Percentiles rank a stretch among this genome's conserved stretches.
These are phyloP conservation scores for Starmera dryadoides DNA, from an alignment of 805 yeast genomes.

Conservation along the genomic window DNA sequence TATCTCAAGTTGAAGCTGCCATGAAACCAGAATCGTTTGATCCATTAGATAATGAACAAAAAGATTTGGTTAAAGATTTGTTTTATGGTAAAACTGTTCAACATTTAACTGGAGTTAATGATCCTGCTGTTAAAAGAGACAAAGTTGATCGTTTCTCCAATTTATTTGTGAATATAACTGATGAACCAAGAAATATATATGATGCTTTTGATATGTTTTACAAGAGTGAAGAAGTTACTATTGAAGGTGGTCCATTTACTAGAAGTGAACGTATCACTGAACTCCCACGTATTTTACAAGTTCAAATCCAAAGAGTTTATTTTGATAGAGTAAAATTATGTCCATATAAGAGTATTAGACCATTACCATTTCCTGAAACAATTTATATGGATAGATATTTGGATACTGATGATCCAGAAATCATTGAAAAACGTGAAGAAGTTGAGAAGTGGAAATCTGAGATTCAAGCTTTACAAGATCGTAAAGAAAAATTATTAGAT, in stretches of 20 bases:
- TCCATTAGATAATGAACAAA: conserved; percentile 67
- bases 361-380: conserved; percentile 70
- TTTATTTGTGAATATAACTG: conserved; percentile 78
- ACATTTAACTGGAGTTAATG: conserved; percentile 46
- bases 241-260: conserved; percentile 65
- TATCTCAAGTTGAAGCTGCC: conserved; percentile 87
- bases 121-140: conserved; percentile 30
- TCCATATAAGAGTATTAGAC: conserved; percentile 78
- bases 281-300: conserved; percentile 77
- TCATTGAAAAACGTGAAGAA: conserved; percentile 47
- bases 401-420: conserved; percentile 52
- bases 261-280: conserved; percentile 65
- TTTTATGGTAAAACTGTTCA: conserved; percentile 87
- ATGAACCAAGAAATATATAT: conserved; percentile 81
- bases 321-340: conserved; percentile 67
- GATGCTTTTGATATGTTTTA: conserved; percentile 86
- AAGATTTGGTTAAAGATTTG: conserved; percentile 69
- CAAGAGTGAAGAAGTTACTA: conserved; percentile 55
- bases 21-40: conserved; percentile 60
- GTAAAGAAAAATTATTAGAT: conserved; percentile 34
- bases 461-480: conserved; percentile 34
- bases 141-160: conserved; percentile 74
- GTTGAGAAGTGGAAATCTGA: conserved; percentile 54
- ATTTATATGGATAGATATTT: conserved; percentile 85
- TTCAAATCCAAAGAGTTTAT: conserved; percentile 91